Evolutionary conservation across 306 rosid genomes (phyloP).

Genomic region (Dalbergia oliveri): DNA sequence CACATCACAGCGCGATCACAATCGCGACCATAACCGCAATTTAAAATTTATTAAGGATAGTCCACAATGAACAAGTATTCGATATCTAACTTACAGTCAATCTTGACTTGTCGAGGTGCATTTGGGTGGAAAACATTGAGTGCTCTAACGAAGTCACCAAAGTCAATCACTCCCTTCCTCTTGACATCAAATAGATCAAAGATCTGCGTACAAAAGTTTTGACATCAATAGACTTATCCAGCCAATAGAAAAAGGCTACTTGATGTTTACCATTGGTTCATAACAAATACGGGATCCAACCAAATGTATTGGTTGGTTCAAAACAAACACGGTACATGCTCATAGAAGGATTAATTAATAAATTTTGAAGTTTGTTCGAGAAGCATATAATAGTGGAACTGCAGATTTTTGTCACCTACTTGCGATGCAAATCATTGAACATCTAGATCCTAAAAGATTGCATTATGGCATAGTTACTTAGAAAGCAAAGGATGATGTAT

Average conservation of each 20-base stretch:
- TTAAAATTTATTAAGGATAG: too few relatives aligned
- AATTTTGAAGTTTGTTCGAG: not conserved
- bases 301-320: not conserved
- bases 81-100: conserved; percentile 73
- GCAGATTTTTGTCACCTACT: not conserved
- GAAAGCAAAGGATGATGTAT: not conserved
- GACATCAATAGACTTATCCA: conserved; percentile 34
- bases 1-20: too few relatives aligned
- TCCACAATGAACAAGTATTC: not conserved
- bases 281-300: not conserved
- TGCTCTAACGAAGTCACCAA: conserved; percentile 92
- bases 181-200: conserved; percentile 92
- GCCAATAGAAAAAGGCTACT: not conserved
- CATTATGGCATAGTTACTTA: not conserved
- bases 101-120: conserved; percentile 73
- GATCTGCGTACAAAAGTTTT: conserved; percentile 58
- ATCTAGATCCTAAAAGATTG: not conserved
- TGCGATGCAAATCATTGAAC: not conserved
- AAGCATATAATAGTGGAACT: not conserved
- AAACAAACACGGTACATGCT: not conserved
- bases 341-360: not conserved
- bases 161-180: conserved; percentile 79
- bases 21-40: too few relatives aligned
- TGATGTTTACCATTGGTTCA: not conserved
- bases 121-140: conserved; percentile 90